Conservation (phyloP, 257 asterid species). For the Solanum bulbocastanum region DNA sequence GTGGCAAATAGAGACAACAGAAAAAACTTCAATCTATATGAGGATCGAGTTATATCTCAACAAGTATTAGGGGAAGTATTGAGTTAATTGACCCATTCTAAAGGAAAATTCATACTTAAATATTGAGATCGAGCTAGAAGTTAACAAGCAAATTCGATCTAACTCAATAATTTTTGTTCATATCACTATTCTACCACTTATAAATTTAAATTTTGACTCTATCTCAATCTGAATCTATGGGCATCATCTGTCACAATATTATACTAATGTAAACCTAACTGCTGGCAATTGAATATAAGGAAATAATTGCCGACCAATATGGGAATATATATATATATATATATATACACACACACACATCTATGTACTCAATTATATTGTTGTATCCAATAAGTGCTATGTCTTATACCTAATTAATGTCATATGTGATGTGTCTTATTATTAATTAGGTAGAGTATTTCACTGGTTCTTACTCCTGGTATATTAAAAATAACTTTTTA, state of each 20-base stretch:
- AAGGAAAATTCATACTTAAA: not conserved
- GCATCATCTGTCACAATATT: not conserved
- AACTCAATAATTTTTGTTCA: not conserved
- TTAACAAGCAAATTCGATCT: not conserved
- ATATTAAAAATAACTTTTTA: not conserved
- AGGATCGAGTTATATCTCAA: not conserved
- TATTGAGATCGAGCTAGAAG: rapidly evolving
- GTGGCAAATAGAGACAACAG: not conserved
- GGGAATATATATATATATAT: not conserved
- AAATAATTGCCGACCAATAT: not conserved
- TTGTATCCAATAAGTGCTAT: not conserved
- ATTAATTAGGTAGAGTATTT: not conserved
- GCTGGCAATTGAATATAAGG: not conserved
- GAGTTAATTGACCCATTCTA: not conserved
- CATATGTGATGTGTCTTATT: not conserved
- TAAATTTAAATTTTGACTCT: not conserved
- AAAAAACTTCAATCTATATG: not conserved
- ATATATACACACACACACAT: too few species aligned
- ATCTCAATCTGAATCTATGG: not conserved
- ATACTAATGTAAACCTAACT: not conserved
- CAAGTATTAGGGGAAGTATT: not conserved
- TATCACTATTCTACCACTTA: not conserved
- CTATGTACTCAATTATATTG: not conserved
- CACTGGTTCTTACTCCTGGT: not conserved
- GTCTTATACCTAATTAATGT: not conserved